Evolutionary conservation across 768 basidiomycete genomes (phyloP), one percentile per base, ranked within the genome.

Genomic region (Rhodotorula babjevae): DNA sequence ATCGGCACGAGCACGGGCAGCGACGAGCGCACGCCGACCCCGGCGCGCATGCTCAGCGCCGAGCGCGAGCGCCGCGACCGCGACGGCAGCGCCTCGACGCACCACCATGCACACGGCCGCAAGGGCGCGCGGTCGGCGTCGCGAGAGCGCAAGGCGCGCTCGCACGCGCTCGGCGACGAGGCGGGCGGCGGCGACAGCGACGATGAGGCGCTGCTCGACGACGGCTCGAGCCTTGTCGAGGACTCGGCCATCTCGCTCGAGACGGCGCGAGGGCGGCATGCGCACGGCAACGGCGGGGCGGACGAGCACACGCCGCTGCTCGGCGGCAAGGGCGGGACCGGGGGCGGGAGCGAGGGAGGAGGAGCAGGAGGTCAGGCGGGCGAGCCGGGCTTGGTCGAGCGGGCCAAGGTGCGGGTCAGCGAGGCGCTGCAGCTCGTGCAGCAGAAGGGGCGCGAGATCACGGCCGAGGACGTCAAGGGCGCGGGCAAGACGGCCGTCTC

Each of bases 251-350:
- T 46, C 18, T 40, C 19, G 25, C 29, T 33, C 23, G 31, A 47
- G 18, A 15, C 50, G 31, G 4, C 50, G 50, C 47, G 25, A 29
- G 10, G 33, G 9, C n/a, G 44, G 44, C 42, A 57, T 19, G 31
- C 4, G 1, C 42, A 42, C 42, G 60, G 6, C 15, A 7, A 60
- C 36, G n/a, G 12, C 25, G 25, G 6, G 44, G 42, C 42, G 36
- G 49, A 55, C 42, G 69, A 77, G 33, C 31, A 66, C 10, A 77
- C 70, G 1, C 76, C 73, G 18, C 40, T 74, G 33, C 61, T 77
- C 10, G 58, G 36, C 8, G 29, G 40, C 0, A 40, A 59, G 21
- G 16, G 36, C 36, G 36, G 36, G 36, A 36, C 36, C 36, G 36
- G 36, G n/a, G n/a, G n/a, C n/a, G n/a, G n/a, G n/a, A 42, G 42